Percentiles rank a stretch among this genome's conserved stretches.
Conservation (phyloP, 1,284 basidiomycete species). For the Somion occarium region DNA sequence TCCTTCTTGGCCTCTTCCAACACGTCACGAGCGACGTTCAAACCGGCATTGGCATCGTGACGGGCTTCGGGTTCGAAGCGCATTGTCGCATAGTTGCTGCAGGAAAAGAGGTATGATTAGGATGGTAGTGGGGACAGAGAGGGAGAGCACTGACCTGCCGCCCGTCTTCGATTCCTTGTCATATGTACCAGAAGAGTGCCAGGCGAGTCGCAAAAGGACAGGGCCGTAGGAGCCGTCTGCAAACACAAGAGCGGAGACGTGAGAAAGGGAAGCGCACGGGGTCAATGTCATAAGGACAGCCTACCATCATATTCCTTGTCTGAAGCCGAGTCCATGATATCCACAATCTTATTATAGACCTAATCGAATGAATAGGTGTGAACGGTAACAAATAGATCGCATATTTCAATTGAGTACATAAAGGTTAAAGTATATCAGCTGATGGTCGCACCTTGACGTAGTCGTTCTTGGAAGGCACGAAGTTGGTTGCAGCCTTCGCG, state of each 20-base stretch:
- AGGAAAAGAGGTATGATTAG: conserved; percentile 3
- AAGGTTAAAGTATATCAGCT: neutral
- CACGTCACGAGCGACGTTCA: conserved; percentile 76
- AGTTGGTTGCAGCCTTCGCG: conserved; percentile 59
- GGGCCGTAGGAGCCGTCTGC: conserved; percentile 90
- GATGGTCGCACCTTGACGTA: conserved; percentile 71
- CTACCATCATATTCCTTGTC: conserved; percentile 78
- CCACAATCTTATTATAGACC: conserved; percentile 87
- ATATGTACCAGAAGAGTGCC: conserved; percentile 91
- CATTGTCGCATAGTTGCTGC: conserved; percentile 93
- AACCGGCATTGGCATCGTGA: conserved; percentile 87
- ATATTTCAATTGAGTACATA: conserved; percentile 5
- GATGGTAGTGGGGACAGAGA: neutral
- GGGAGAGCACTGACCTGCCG: conserved; percentile 58
- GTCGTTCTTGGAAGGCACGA: conserved; percentile 70
- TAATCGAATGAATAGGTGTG: conserved; percentile 21
- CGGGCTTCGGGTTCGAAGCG: conserved; percentile 83
- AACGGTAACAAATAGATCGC: neutral
- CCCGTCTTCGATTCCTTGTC: conserved; percentile 85
- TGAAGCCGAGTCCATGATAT: conserved; percentile 66
- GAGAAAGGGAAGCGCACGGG: conserved; percentile 4
- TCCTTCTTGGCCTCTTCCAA: conserved; percentile 88
- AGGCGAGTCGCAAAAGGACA: conserved; percentile 89
- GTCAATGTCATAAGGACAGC: conserved; percentile 18
- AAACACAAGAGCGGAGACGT: neutral